A percentile compares a stretch with the other conserved stretches of the same genome.
Conservation (phyloP, 768 basidiomycete genomes). For the Rhodotorula graminis region DNA sequence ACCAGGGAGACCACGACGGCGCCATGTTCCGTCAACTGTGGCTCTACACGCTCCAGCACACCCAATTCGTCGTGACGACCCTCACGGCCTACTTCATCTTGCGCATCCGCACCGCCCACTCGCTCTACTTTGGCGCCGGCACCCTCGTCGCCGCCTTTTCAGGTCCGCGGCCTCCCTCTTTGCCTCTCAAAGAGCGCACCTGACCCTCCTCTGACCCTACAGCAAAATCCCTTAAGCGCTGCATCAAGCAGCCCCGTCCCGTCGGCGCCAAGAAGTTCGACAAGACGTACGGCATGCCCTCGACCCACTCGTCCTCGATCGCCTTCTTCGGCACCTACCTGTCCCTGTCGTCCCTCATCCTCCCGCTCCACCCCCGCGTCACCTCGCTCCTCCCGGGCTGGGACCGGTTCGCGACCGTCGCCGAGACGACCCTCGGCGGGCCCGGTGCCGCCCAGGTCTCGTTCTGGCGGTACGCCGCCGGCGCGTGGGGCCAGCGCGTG, state of each 20-base stretch:
- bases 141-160: slow-evolving; percentile 46
- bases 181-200: background rate
- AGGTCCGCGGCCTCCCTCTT: slow-evolving; percentile 41
- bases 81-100: slow-evolving; percentile 45
- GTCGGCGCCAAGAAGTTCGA: slow-evolving; percentile 44
- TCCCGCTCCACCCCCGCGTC: slow-evolving; percentile 39
- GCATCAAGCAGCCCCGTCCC: slow-evolving; percentile 47
- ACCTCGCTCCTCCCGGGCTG: slow-evolving; percentile 37
- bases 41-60: slow-evolving; percentile 29
- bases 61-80: slow-evolving; percentile 38
- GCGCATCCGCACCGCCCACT: slow-evolving; percentile 47
- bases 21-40: slow-evolving; percentile 12
- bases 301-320: slow-evolving; percentile 51
- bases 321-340: slow-evolving; percentile 50
- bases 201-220: background rate
- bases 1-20: background rate
- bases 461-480: slow-evolving; percentile 11
- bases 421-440: background rate
- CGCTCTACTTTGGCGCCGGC: slow-evolving; percentile 47
- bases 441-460: slow-evolving; percentile 7
- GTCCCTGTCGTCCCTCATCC: slow-evolving; percentile 41
- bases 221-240: slow-evolving; percentile 49
- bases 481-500: slow-evolving; percentile 1
- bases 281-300: slow-evolving; percentile 52
- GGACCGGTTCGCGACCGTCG: slow-evolving; percentile 9